Base-by-base conservation (phyloP, 179 eudicot species). In the Sideroxylon spinosum region DNA sequence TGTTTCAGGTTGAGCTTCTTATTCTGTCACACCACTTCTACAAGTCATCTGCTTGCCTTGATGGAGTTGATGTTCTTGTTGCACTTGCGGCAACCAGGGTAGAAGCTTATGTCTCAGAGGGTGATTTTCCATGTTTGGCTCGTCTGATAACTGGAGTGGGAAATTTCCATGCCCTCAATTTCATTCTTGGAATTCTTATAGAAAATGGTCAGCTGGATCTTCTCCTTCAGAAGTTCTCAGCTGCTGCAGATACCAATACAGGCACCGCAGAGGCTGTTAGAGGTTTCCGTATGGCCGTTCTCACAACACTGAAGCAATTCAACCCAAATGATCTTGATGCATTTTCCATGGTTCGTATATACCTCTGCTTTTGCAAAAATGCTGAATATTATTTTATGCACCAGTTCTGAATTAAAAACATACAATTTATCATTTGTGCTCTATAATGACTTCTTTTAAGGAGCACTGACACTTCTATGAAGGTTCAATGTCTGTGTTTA, bases 11-110 rank as follows among this genome's bases (percentile, higher is more conserved):
- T 76, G 99, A 96, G 87, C 99, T 96, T 79, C 98, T 96, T 76
- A 96, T 96, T 82, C 86, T 96, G 79, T 92, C 99, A 37, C 99
- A 96, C 88, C 99, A 96, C 85, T 96, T 96, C 87, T 96, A 96
- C 89, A 93, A 92, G 76, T 92, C 89, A 73, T 96, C 99, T 67
- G 96, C 99, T 71, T 96, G 99, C 85, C 93, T 96, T 57, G 99
- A 96, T 75, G 99, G 99, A 78, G 99, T 96, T 68, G 99, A 96
- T 88, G 99, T 96, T 81, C 97, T 96, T 81, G 97, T 96, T 76
- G 93, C 98, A 84, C 97, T 96, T 79, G 98, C 99, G 76, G 96
- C 98, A 74, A 92, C 98, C 78, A 91, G 96, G 86, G 99, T 96
- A 62, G 99, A 96, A 67, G 91, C 98, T 82, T 96, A 96, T 84